phyloP scores from a whole-genome alignment of 345 rosid genomes.

The Eucalyptus regnans region DNA sequence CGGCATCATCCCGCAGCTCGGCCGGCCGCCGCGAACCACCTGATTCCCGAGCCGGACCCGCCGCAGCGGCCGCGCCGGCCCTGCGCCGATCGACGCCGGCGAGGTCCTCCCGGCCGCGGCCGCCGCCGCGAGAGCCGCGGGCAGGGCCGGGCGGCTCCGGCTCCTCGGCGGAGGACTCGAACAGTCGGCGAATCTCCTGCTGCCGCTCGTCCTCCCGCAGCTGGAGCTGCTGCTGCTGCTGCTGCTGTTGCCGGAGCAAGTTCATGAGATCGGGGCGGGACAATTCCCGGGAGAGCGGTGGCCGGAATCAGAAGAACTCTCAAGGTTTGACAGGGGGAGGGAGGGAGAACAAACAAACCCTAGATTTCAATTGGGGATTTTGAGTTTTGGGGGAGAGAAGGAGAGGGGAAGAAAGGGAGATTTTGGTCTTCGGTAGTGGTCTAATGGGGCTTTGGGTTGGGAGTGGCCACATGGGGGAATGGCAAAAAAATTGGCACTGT shows the following conservation, averaged over 20 bases:
- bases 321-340: neutral
- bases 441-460: neutral
- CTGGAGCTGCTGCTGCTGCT: neutral
- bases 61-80: neutral
- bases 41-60: conserved; percentile 2
- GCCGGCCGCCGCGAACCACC: conserved; percentile 26
- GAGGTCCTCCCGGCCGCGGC: conserved; percentile 5
- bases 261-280: conserved; percentile 13
- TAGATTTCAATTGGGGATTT: neutral
- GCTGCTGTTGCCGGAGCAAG: neutral
- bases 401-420: neutral
- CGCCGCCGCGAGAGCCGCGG: neutral
- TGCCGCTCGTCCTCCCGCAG: neutral
- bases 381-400: neutral
- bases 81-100: conserved; percentile 50
- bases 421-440: neutral
- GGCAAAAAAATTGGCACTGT: neutral
- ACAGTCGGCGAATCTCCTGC: conserved; percentile 1
- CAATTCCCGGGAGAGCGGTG: neutral
- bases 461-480: neutral
- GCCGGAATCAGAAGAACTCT: neutral
- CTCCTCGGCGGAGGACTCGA: neutral
- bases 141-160: neutral
- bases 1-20: neutral
- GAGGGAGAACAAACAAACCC: neutral